Evolutionary conservation across 164 flowering plant species (phyloP), one percentile per base, ranked within the genome.

Genomic region (Vitis amurensis): DNA sequence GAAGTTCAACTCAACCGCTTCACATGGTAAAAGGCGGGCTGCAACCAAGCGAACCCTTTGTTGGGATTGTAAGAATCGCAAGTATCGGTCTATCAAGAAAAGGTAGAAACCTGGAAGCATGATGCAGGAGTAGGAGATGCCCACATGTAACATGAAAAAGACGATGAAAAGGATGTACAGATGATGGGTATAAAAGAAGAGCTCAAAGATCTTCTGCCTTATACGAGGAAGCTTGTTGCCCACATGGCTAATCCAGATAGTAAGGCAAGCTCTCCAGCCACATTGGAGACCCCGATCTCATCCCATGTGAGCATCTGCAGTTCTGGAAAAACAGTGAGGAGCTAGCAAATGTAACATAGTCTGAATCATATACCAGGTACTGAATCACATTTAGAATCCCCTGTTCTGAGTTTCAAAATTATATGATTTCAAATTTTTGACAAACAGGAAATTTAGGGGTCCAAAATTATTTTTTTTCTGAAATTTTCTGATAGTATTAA

Each of bases 51-150:
- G 83, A 47, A 84, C 93, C 1, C 73, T 71, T 17, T 68, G 68
- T 23, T 85, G 74, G 1, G 98, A 94, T 77, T 94, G 97, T 52
- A 94, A 65, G 66, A 87, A 88, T 51, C 97, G 78, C 71, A 94
- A 60, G 82, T 67, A 92, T 0, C 97, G 97, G 68, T 94, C 97
- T 37, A 94, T 73, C 48, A 89, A 14, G 84, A 94, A 94, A 78
- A 94, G 94, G 79, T 80, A 92, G 70, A 94, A 78, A 1, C 94
- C 88, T 19, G 97, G 98, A 51, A 94, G 93, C 83, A 87, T 84
- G 19, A 79, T 82, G 84, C 61, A 78, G 51, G 88, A 63, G 50
- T 73, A 89, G 15, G 79, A 27, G 13, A 89, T 79, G 48, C 97
- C 94, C 9, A 85, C 83, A 53, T 94, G 98, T 23, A 90, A 66